A percentile compares a stretch with the other conserved stretches of the same genome.
phyloP scores from a whole-genome alignment of 1,139 yeast species.

The Diutina rugosa region DNA sequence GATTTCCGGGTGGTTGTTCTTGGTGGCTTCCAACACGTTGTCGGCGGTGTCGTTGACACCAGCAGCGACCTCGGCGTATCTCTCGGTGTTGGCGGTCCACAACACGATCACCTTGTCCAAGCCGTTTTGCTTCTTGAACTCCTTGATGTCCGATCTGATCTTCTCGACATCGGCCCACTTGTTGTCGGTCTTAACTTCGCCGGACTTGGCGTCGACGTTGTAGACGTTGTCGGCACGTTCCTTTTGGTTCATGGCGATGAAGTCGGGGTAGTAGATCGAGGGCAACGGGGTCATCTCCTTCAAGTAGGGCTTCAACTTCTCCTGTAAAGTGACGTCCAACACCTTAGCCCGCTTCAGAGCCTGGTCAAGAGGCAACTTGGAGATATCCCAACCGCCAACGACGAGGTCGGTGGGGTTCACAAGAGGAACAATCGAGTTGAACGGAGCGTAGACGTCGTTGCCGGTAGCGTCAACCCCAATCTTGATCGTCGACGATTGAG shows the following conservation, averaged over 20 bases:
- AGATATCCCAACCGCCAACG: conserved; percentile 93
- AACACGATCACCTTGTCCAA: conserved; percentile 82
- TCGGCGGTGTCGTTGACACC: conserved; percentile 88
- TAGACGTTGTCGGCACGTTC: conserved; percentile 84
- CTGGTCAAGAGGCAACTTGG: conserved; percentile 51
- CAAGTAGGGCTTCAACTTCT: conserved; percentile 58
- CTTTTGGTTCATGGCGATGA: conserved; percentile 89
- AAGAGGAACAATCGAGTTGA: conserved; percentile 80
- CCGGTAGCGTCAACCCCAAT: conserved; percentile 76
- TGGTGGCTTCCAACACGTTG: conserved; percentile 61
- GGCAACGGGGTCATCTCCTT: conserved; percentile 59
- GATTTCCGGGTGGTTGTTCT: conserved; percentile 68
- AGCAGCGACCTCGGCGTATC: conserved; percentile 64
- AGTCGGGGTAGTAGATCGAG: conserved; percentile 89
- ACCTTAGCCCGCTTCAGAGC: conserved; percentile 85
- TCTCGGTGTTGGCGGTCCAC: conserved; percentile 97
- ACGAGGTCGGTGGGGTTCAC: conserved; percentile 84
- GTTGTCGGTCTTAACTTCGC: conserved; percentile 39
- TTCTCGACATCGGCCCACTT: conserved; percentile 89
- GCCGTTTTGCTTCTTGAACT: conserved; percentile 59
- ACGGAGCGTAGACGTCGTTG: conserved; percentile 85
- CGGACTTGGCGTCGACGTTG: conserved; percentile 33
- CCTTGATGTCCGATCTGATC: conserved; percentile 71
- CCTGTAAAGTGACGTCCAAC: conserved; percentile 74
- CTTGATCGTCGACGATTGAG: conserved; percentile 85